phyloP scores from a whole-genome alignment of 805 yeast species.

The Lipomyces chichibuensis region DNA sequence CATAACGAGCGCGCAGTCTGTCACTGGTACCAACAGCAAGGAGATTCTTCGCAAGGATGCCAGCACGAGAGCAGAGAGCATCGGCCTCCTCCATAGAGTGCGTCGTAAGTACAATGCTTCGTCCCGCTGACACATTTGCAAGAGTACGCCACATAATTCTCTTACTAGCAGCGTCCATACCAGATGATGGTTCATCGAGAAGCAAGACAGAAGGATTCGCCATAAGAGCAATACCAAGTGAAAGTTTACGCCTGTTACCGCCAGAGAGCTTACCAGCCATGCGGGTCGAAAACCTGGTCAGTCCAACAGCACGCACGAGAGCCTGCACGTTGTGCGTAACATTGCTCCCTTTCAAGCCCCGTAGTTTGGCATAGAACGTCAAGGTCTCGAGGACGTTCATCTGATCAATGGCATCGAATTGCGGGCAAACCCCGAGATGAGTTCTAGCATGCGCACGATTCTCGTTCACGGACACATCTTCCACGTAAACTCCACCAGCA shows the following conservation, averaged over 20 bases:
- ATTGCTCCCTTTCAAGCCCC: conserved; percentile 39
- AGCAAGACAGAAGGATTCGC: conserved; percentile 46
- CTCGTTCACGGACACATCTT: conserved; percentile 38
- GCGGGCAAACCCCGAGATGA: conserved; percentile 47
- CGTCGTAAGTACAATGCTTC: conserved; percentile 45
- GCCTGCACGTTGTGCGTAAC: conserved; percentile 40
- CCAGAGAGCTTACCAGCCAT: conserved; percentile 45
- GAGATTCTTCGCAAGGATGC: conserved; percentile 42
- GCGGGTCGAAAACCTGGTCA: conserved; percentile 41
- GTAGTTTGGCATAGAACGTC: conserved; percentile 42
- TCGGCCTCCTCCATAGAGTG: conserved; percentile 49
- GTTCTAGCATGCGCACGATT: conserved; percentile 42
- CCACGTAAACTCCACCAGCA: conserved; percentile 42
- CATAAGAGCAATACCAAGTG: conserved; percentile 45
- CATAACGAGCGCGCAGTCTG: conserved; percentile 40
- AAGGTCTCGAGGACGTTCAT: conserved; percentile 44
- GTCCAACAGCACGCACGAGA: conserved; percentile 44
- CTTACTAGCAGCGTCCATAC: conserved; percentile 48
- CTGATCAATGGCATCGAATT: conserved; percentile 47
- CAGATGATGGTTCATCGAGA: conserved; percentile 48
- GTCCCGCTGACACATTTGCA: conserved; percentile 41
- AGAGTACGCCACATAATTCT: conserved; percentile 47
- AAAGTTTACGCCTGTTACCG: conserved; percentile 46
- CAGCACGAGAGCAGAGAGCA: conserved; percentile 45
- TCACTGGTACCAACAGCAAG: conserved; percentile 44